phyloP scores from a whole-genome alignment of 768 basidiomycete species.

The Boletus subparvulus region DNA sequence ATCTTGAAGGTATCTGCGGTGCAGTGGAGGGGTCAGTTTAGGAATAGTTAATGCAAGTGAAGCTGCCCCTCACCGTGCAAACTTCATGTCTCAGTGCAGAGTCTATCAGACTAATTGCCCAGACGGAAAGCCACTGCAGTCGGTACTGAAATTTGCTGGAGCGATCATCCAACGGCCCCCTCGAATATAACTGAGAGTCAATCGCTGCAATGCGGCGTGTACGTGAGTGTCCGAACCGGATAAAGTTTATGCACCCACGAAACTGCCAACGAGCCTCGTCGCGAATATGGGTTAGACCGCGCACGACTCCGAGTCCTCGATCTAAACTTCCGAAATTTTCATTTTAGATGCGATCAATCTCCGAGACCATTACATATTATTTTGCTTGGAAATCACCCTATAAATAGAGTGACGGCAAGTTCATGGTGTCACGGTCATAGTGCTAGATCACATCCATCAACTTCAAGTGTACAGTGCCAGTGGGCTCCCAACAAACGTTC shows the following conservation, averaged over 20 bases:
- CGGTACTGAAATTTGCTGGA: background rate
- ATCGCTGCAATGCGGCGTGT: background rate
- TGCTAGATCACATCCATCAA: too few species aligned
- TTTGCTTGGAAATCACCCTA: background rate
- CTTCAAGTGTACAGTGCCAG: too few species aligned
- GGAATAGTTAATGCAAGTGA: background rate
- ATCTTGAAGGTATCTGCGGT: constrained; percentile 60
- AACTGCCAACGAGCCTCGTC: background rate
- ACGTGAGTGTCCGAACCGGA: background rate
- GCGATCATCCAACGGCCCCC: background rate
- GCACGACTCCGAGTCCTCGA: background rate
- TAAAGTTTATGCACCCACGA: background rate
- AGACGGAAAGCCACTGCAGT: background rate
- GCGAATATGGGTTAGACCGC: background rate
- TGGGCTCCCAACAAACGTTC: background rate
- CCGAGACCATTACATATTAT: too few species aligned
- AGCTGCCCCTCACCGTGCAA: constrained; percentile 46
- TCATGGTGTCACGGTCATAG: too few species aligned
- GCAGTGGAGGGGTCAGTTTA: background rate
- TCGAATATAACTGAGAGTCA: constrained; percentile 1
- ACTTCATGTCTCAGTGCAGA: constrained; percentile 46
- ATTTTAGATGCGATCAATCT: background rate
- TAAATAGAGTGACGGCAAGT: background rate
- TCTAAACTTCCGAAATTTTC: background rate
- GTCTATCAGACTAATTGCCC: background rate